A percentile compares a stretch with the other conserved stretches of the same genome.
phyloP scores from a whole-genome alignment of 2,329 filamentous ascomycete genomes.

The Colletotrichum incanum region DNA sequence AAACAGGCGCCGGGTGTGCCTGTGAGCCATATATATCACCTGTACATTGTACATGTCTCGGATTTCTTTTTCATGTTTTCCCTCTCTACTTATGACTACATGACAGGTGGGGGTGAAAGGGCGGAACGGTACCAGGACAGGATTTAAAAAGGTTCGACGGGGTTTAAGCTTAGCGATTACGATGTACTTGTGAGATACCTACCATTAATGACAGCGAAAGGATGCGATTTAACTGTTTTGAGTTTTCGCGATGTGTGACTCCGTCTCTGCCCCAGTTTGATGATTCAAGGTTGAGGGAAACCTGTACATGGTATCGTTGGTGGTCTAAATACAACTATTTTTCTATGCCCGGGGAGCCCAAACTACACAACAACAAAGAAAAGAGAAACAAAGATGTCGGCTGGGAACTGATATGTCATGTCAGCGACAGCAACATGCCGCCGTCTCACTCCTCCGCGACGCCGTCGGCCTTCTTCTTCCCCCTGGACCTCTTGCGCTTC shows the following conservation, averaged over 20 bases:
- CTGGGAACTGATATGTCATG: not conserved
- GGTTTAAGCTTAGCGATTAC: constrained; percentile 27
- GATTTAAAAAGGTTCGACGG: constrained; percentile 9
- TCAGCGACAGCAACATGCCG: not conserved
- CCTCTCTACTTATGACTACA: constrained; percentile 21
- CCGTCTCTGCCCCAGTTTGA: not conserved
- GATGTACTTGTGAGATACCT: constrained; percentile 35
- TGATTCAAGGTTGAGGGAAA: constrained; percentile 1
- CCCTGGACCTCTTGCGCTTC: constrained; percentile 68
- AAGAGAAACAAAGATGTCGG: not conserved
- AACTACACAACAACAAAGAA: not conserved
- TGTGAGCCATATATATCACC: constrained; percentile 13
- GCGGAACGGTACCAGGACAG: constrained; percentile 14
- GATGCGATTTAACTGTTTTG: not conserved
- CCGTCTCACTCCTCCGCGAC: constrained; percentile 26
- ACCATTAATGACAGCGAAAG: constrained; percentile 18
- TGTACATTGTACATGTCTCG: constrained; percentile 27
- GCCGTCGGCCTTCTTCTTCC: constrained; percentile 56
- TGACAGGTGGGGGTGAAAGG: constrained; percentile 12
- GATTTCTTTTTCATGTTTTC: not conserved
- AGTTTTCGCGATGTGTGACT: not conserved
- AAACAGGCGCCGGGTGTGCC: constrained; percentile 1
- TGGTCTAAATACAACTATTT: constrained; percentile 38
- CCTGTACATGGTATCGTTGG: constrained; percentile 24
- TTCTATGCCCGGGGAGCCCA: constrained; percentile 20